Evolutionary conservation across 768 basidiomycete genomes (phyloP).

Genomic region (Kwoniella shandongensis): DNA sequence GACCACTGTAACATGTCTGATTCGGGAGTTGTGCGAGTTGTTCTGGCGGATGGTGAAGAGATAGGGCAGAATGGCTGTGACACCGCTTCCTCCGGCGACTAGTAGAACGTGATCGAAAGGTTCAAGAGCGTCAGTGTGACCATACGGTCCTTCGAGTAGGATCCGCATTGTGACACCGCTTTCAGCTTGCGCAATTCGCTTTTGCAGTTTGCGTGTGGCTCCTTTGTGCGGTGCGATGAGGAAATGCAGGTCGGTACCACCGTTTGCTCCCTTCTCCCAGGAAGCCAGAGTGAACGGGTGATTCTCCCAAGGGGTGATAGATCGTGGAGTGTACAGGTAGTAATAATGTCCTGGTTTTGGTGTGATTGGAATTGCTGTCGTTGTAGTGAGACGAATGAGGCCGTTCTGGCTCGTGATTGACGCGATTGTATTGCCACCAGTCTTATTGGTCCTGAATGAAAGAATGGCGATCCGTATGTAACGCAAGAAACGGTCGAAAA

Average conservation of each 20-base stretch:
- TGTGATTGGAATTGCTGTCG: slow-evolving; percentile 10
- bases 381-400: slow-evolving; percentile 22
- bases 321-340: slow-evolving; percentile 30
- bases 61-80: slow-evolving; percentile 30
- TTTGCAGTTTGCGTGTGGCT: slow-evolving; percentile 18
- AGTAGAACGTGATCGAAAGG: slow-evolving; percentile 25
- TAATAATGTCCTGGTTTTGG: slow-evolving; percentile 33
- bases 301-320: slow-evolving; percentile 35
- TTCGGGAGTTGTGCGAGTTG: neutral
- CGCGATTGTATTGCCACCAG: too few species aligned
- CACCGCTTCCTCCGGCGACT: slow-evolving; percentile 25
- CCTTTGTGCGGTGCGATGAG: slow-evolving; percentile 23
- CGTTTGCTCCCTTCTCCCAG: slow-evolving; percentile 17
- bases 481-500: slow-evolving; percentile 27
- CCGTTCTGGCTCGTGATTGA: slow-evolving; percentile 13
- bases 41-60: slow-evolving; percentile 6
- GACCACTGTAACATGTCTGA: slow-evolving; percentile 12
- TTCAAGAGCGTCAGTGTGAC: slow-evolving; percentile 16
- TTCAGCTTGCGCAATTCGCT: slow-evolving; percentile 5
- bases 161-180: slow-evolving; percentile 6
- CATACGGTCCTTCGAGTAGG: slow-evolving; percentile 39
- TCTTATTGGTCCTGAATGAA: slow-evolving; percentile 11
- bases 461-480: slow-evolving; percentile 25
- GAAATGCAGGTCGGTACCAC: slow-evolving; percentile 15
- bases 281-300: slow-evolving; percentile 39